Base-by-base conservation (phyloP, 2,329 filamentous ascomycete species). In the Sporothrix globosa region DNA sequence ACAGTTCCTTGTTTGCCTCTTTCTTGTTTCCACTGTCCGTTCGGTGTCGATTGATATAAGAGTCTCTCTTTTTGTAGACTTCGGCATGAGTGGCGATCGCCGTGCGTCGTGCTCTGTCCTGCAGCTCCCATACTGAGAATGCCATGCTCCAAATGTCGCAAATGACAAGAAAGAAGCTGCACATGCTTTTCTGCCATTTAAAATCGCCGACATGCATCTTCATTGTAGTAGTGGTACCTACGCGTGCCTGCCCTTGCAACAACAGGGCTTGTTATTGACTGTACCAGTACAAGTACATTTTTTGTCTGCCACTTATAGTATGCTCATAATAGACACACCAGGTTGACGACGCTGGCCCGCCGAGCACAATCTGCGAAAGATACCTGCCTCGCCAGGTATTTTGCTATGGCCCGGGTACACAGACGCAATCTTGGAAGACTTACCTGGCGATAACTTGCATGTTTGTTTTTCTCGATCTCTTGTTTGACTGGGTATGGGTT, bases 311-410 rank as follows among this genome's bases (percentile, higher is more conserved):
- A 17, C 34, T 19, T n/a, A 63, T 46, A 17, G 58, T 21, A 46
- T 46, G n/a, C 24, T 48, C 63, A 30, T n/a, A 24, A 17, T 27
- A 66, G 52, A 48, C 41, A 66, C 30, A 17, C 54, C 46, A 67
- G 50, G 63, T 67, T 67, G 63, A 67, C 48, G 48, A 67, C 63
- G 50, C 41, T n/a, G 30, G 41, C 48, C 27, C 30, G 63, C 30
- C 48, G 63, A 67, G 48, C 63, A 66, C 46, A 53, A 67, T 67
- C 13, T 67, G 48, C 63, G n/a, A n/a, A 66, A n/a, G 27, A 50
- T 52, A 53, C 48, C 5, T 52, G 63, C 63, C 63, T 27, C 50
- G 14, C n/a, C 48, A 44, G 34, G 30, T 53, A 30, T 39, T 10
- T 66, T 50, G 44, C 9, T 50, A 66, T 44, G 34, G 13, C 11